phyloP scores from a whole-genome alignment of 805 yeast genomes.

The Saccharomycopsis guyanensis region DNA sequence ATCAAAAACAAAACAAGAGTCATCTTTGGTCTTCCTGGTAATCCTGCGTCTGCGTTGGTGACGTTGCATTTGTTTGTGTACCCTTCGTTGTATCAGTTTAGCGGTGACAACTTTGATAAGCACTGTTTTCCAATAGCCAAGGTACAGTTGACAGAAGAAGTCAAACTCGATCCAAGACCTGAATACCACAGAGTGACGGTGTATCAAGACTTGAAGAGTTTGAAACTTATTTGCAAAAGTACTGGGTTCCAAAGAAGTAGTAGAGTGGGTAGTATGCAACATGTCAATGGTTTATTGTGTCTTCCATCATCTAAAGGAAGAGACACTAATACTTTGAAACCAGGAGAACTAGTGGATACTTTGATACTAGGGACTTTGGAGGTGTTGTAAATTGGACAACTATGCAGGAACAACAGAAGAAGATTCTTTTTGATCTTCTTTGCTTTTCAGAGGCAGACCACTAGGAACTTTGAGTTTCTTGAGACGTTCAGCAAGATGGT shows the following conservation, averaged over 20 bases:
- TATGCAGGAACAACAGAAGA: neutral
- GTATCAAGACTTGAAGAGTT: constrained; percentile 22
- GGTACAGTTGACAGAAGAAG: constrained; percentile 29
- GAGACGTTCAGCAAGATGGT: neutral
- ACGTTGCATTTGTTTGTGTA: constrained; percentile 41
- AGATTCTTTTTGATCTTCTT: no score
- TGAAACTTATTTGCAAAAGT: constrained; percentile 31
- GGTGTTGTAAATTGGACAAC: neutral
- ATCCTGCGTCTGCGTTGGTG: constrained; percentile 48
- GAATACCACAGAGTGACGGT: constrained; percentile 42
- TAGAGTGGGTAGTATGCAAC: constrained; percentile 38
- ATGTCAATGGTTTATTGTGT: constrained; percentile 38
- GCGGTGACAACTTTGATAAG: constrained; percentile 27
- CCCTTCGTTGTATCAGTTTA: constrained; percentile 34
- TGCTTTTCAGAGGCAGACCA: neutral
- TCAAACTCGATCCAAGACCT: constrained; percentile 40
- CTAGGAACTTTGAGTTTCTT: neutral
- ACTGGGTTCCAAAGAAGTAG: constrained; percentile 49
- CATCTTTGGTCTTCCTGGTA: constrained; percentile 48
- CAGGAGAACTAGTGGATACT: constrained; percentile 26
- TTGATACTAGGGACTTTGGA: constrained; percentile 24
- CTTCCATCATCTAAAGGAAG: constrained; percentile 31
- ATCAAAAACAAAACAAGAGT: constrained; percentile 24
- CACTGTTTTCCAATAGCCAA: constrained; percentile 26
- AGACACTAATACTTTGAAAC: constrained; percentile 9